phyloP scores from a whole-genome alignment of 139 green algal genomes.

The Asterochloris erici region DNA sequence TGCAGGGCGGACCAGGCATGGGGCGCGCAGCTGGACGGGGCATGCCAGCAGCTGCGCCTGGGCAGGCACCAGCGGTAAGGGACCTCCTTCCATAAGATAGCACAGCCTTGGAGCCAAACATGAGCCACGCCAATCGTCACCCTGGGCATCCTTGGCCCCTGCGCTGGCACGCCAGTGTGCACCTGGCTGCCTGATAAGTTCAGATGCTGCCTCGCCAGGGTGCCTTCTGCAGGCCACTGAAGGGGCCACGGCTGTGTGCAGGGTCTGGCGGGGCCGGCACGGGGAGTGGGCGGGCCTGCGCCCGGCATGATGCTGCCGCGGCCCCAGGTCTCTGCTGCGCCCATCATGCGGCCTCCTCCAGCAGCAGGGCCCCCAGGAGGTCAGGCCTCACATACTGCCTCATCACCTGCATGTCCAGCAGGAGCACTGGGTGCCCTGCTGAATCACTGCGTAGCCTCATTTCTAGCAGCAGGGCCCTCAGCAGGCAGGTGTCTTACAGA shows the following conservation, averaged over 20 bases:
- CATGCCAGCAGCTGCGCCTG: slow-evolving; percentile 65
- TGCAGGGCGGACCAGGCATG: slow-evolving; percentile 70
- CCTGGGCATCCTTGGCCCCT: background rate
- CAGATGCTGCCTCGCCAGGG: background rate
- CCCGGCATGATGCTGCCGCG: slow-evolving; percentile 91
- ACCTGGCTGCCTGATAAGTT: background rate
- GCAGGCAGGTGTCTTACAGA: too few relatives aligned
- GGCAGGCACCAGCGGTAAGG: slow-evolving; percentile 68
- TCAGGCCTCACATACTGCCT: too few relatives aligned
- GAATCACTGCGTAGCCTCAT: too few relatives aligned
- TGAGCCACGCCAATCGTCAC: background rate
- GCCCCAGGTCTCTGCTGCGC: slow-evolving; percentile 54
- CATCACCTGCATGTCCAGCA: too few relatives aligned
- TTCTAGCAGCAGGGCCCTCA: too few relatives aligned
- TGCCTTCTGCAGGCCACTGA: background rate
- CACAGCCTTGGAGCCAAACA: too few relatives aligned
- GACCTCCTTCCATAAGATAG: background rate
- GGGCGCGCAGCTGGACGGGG: slow-evolving; percentile 77
- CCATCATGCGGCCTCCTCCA: slow-evolving; percentile 54
- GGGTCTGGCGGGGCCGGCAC: slow-evolving; percentile 82
- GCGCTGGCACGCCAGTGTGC: background rate
- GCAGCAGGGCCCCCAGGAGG: too few relatives aligned
- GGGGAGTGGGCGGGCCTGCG: slow-evolving; percentile 83
- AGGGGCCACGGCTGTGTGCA: slow-evolving; percentile 13
- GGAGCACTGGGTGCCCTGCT: too few relatives aligned